Base-by-base conservation (phyloP, 345 rosid species). In the Dimocarpus longan region DNA sequence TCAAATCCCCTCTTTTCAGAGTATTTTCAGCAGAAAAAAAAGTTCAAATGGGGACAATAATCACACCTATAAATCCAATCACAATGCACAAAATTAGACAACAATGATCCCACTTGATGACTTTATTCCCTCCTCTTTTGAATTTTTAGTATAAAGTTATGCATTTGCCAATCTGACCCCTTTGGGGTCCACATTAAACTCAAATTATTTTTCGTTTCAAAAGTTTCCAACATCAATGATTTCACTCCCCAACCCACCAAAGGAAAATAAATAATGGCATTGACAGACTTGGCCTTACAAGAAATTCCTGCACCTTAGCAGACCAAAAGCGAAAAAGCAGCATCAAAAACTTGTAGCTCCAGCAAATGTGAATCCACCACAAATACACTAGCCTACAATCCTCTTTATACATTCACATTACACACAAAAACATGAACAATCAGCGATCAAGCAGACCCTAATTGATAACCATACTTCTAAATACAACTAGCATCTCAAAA, bases 261-360 rank as follows among this genome's bases (percentile, higher is more conserved):
- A 75, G 24, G 24, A 50, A 44, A 46, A 69, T 24, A 13, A 71
- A 32, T 32, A 32, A 32, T 28, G 5, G 22, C 52, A 40, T 12
- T 21, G 70, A 56, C 69, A 19, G 43, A 21, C 15, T 50, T 8
- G 13, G 32, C 18, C 80, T 32, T 28, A 32, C 6, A 46, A 37
- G 9, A 48, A 48, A 15, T 70, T 48, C 28, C 22, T 21, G 56
- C 16, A 28, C 28, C 19, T 24, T 28, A 4, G 24, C 78, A 40
- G 54, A 66, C 70, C 52, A 68, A 73, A 48, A 43, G 65, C 68
- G 28, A 74, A 78, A 18, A 79, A 79, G 78, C 71, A 21, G 8
- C 71, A 60, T 63, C 40, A 13, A 15, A 78, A 83, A 71, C 84
- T 76, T 86, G 81, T 28, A 57, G 70, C 19, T 52, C 69, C 67